phyloP scores from a whole-genome alignment of 164 flowering plant species.

The Kalanchoe fedtschenkoi region DNA sequence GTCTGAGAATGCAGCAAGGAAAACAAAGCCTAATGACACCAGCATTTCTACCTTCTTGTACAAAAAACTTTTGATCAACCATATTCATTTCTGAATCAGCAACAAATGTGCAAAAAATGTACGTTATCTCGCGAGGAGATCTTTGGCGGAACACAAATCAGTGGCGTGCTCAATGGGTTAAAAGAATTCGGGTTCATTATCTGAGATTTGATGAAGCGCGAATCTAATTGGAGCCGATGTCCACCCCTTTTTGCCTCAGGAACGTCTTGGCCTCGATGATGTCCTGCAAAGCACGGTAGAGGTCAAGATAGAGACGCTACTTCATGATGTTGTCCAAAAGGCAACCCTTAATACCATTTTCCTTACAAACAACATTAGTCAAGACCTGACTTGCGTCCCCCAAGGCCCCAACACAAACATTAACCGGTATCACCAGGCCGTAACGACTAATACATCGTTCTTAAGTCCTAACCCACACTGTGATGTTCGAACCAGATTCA shows the following conservation, averaged over 20 bases:
- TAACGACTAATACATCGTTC: too few relatives aligned
- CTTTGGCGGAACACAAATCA: neutral
- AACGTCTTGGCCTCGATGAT: constrained; percentile 2
- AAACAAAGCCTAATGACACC: too few relatives aligned
- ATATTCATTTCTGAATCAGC: neutral
- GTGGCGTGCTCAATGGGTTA: neutral
- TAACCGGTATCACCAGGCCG: too few relatives aligned
- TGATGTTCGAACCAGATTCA: too few relatives aligned
- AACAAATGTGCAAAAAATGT: neutral
- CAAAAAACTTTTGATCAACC: neutral
- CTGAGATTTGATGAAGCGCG: neutral
- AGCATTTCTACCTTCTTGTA: neutral
- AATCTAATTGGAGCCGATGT: neutral
- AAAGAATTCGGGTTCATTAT: neutral
- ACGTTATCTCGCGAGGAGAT: neutral
- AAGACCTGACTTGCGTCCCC: neutral
- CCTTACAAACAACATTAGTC: neutral
- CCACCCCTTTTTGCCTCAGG: neutral
- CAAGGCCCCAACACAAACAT: neutral
- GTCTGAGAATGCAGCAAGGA: too few relatives aligned
- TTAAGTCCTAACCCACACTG: too few relatives aligned
- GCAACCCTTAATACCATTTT: neutral
- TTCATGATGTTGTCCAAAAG: neutral
- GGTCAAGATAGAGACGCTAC: too few relatives aligned
- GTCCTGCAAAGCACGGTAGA: neutral